These are phyloP conservation scores for Cercospora sp. DNA, from an alignment of 2,329 filamentous ascomycete species.

Conservation along the genomic window DNA sequence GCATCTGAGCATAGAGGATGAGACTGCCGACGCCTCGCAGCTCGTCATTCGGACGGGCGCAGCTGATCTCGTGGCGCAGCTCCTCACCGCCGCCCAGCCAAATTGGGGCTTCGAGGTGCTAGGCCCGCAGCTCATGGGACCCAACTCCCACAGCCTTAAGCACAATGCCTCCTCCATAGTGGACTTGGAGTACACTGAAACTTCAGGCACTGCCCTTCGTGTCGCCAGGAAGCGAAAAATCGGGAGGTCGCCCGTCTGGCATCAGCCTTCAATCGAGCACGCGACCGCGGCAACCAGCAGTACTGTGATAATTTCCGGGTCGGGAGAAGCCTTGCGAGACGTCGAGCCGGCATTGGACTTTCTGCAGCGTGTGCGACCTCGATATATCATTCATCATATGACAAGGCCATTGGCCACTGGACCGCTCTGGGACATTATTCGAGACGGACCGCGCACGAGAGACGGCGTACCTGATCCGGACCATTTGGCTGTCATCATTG, in stretches of 20 bases:
- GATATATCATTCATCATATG: conserved; percentile 40
- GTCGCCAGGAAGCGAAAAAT: conserved; percentile 32
- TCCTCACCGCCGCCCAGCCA: conserved; percentile 37
- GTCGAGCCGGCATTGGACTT: conserved; percentile 40
- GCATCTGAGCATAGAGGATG: conserved; percentile 12
- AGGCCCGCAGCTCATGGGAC: conserved; percentile 31
- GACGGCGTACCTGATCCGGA: conserved; percentile 37
- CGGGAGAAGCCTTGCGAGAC: conserved; percentile 34
- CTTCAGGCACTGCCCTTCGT: conserved; percentile 20
- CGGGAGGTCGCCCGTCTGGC: conserved; percentile 34
- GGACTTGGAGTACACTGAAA: conserved; percentile 27
- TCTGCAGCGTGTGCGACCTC: conserved; percentile 33
- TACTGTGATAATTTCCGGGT: conserved; percentile 38
- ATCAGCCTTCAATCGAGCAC: conserved; percentile 32
- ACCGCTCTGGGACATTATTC: conserved; percentile 38
- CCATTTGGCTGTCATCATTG: conserved; percentile 38
- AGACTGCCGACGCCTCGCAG: conserved; percentile 26
- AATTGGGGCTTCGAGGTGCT: conserved; percentile 35
- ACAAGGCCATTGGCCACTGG: conserved; percentile 37
- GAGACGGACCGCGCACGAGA: conserved; percentile 36
- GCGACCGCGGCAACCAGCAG: conserved; percentile 23
- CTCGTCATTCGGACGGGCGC: conserved; percentile 36
- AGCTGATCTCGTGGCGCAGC: conserved; percentile 38
- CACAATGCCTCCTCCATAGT: conserved; percentile 37
- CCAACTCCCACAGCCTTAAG: conserved; percentile 30